These are phyloP conservation scores for Oryza punctata DNA, from an alignment of 176 grass and related monocot genomes.

Conservation along the genomic window DNA sequence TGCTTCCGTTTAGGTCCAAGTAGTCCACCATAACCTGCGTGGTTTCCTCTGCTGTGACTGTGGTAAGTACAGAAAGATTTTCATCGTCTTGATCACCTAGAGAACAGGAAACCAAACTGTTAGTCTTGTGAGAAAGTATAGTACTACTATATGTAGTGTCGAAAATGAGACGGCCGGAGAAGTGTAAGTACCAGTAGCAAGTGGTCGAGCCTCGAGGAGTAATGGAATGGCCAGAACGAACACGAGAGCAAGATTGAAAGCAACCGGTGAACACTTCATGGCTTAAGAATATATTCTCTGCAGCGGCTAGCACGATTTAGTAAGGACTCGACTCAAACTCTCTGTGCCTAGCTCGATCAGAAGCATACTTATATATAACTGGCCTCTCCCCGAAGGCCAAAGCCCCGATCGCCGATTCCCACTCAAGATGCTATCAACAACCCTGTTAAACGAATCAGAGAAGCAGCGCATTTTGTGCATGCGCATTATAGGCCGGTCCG, in stretches of 20 bases:
- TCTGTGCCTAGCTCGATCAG: not conserved
- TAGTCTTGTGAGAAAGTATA: not conserved
- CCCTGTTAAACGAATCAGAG: not conserved
- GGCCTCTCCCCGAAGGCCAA: not conserved
- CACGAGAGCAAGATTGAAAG: conserved; percentile 8
- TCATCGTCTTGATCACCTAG: not conserved
- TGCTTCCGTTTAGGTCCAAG: not conserved
- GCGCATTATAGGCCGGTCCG: not conserved
- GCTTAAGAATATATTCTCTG: not conserved
- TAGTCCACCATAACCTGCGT: not conserved
- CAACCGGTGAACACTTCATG: conserved; percentile 2
- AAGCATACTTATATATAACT: not conserved
- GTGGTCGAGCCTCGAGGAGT: not conserved
- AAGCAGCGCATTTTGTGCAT: not conserved
- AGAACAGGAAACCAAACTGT: not conserved
- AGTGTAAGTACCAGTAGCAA: not conserved
- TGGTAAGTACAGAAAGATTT: not conserved
- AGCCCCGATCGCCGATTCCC: not conserved
- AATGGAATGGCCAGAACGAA: not conserved
- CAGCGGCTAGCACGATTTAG: not conserved
- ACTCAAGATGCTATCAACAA: not conserved
- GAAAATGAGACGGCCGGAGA: not conserved
- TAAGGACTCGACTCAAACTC: not conserved
- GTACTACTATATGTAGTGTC: not conserved
- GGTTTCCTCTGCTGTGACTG: not conserved